These are phyloP conservation scores for Streptanthus diversifolius DNA, from an alignment of 345 rosid species.

Conservation along the genomic window DNA sequence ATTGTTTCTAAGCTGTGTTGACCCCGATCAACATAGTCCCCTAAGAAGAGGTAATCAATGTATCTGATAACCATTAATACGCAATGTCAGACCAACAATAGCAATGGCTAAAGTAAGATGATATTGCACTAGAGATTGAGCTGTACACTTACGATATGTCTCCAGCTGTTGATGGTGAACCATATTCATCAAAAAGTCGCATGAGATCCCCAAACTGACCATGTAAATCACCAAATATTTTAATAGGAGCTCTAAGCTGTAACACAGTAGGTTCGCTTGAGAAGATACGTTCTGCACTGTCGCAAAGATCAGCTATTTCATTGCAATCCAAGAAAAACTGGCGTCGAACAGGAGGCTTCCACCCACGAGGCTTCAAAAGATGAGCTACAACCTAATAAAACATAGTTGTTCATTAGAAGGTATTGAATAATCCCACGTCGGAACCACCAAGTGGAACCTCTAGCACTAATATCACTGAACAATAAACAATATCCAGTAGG, in stretches of 20 bases:
- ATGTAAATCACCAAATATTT: conserved; percentile 92
- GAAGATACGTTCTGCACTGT: conserved; percentile 79
- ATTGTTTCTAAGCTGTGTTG: conserved; percentile 99
- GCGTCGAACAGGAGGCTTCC: conserved; percentile 92
- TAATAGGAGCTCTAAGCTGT: conserved; percentile 83
- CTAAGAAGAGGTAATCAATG: conserved; percentile 97
- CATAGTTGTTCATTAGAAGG: conserved; percentile 8
- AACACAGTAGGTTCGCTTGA: conserved; percentile 79
- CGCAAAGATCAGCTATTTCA: conserved; percentile 91
- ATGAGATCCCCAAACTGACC: conserved; percentile 99
- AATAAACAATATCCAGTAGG: background rate
- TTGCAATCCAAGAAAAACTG: conserved; percentile 93
- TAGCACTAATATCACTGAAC: background rate
- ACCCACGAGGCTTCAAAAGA: conserved; percentile 91
- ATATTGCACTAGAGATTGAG: background rate
- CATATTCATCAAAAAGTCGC: conserved; percentile 98
- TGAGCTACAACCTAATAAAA: conserved; percentile 64
- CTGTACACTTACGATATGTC: conserved; percentile 81
- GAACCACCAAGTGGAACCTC: background rate
- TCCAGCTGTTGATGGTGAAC: conserved; percentile 98
- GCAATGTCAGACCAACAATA: conserved; percentile 14
- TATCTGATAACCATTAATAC: conserved; percentile 55
- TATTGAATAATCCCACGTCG: background rate
- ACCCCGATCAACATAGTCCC: conserved; percentile 98
- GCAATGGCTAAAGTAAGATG: background rate